Evolutionary conservation across 2,329 filamentous ascomycete species (phyloP).

Genomic region (Colletotrichum endophyticum): DNA sequence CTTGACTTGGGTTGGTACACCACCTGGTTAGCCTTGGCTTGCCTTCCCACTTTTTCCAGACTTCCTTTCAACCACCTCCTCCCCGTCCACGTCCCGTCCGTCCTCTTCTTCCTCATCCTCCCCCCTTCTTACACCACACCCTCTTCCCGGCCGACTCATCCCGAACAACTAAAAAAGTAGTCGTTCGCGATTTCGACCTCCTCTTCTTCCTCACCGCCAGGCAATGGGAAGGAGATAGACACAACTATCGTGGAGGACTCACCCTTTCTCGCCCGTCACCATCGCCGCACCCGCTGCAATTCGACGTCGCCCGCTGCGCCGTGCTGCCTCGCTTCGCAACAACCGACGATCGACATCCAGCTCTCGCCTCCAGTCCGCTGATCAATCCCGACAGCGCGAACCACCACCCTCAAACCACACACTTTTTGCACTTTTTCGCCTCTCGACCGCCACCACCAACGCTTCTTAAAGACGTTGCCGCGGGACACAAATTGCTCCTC

Average conservation of each 20-base stretch:
- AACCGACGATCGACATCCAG: conserved; percentile 6
- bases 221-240: neutral
- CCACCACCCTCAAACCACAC: neutral
- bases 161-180: neutral
- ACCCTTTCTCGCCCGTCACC: neutral
- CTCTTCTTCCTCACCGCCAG: neutral
- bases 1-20: neutral
- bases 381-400: conserved; percentile 2
- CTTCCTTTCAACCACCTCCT: conserved; percentile 17
- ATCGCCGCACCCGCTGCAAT: neutral
- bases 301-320: neutral
- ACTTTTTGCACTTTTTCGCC: neutral
- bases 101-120: conserved; percentile 14
- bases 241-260: neutral
- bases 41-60: conserved; percentile 14
- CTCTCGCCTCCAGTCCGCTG: neutral
- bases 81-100: neutral
- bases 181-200: neutral
- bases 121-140: conserved; percentile 17
- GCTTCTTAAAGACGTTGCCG: neutral
- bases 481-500: neutral
- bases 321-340: neutral
- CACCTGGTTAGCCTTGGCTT: neutral
- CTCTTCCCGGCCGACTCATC: conserved; percentile 6
- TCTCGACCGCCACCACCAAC: neutral